Evolutionary conservation across 2,329 filamentous ascomycete species (phyloP).

Genomic region (Colletotrichum orchidophilum): DNA sequence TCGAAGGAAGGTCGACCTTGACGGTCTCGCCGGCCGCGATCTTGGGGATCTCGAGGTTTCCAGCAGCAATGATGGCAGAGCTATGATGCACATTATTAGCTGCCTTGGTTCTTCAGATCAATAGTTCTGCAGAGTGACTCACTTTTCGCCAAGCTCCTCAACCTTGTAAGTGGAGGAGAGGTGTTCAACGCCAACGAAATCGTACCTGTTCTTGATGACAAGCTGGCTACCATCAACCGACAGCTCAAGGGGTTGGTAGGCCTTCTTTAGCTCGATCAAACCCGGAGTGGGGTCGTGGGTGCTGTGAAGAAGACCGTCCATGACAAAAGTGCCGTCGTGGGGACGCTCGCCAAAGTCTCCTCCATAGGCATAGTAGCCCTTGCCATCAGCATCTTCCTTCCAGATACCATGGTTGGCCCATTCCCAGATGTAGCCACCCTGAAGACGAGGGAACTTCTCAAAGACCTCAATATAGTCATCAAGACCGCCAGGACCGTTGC

Average conservation of each 20-base stretch:
- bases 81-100: slow-evolving; percentile 33
- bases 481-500: slow-evolving; percentile 76
- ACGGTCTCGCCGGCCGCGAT: slow-evolving; percentile 49
- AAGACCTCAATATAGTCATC: slow-evolving; percentile 75
- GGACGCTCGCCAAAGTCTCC: slow-evolving; percentile 70
- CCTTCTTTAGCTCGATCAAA: slow-evolving; percentile 65
- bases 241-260: slow-evolving; percentile 62
- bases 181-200: slow-evolving; percentile 56
- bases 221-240: slow-evolving; percentile 48
- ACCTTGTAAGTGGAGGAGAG: slow-evolving; percentile 54
- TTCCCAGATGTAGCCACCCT: slow-evolving; percentile 75
- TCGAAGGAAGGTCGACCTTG: slow-evolving; percentile 45
- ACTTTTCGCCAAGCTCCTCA: slow-evolving; percentile 53
- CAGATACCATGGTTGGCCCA: slow-evolving; percentile 71
- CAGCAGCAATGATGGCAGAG: slow-evolving; percentile 43
- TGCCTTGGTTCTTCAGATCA: not conserved
- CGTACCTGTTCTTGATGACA: slow-evolving; percentile 52
- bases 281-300: slow-evolving; percentile 66
- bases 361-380: slow-evolving; percentile 66
- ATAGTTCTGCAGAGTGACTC: slow-evolving; percentile 35
- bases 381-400: slow-evolving; percentile 53
- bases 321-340: slow-evolving; percentile 69
- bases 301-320: slow-evolving; percentile 67
- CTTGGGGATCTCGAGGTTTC: slow-evolving; percentile 50
- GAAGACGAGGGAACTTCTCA: slow-evolving; percentile 66